Percentiles rank a stretch among this genome's conserved stretches.
phyloP scores from a whole-genome alignment of 805 yeast genomes.

The Isabelozyma rhagii region DNA sequence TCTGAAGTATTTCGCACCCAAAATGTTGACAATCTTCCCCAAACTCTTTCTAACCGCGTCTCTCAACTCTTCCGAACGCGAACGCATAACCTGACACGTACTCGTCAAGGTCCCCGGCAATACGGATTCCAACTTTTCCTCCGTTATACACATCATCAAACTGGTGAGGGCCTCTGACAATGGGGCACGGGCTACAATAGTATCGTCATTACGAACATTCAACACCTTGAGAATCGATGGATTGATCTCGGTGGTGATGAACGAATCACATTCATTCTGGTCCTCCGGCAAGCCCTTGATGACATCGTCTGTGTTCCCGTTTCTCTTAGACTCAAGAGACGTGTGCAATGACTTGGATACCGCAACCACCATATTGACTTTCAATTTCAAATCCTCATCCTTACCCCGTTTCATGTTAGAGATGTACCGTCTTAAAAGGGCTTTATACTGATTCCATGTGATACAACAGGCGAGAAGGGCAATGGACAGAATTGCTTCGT shows the following conservation, averaged over 20 bases:
- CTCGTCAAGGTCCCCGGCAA: slow-evolving; percentile 82
- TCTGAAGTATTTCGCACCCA: slow-evolving; percentile 72
- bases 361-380: slow-evolving; percentile 56
- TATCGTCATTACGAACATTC: slow-evolving; percentile 70
- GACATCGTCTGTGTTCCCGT: slow-evolving; percentile 10
- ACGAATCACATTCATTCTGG: slow-evolving; percentile 22
- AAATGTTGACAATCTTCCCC: slow-evolving; percentile 55
- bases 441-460: slow-evolving; percentile 78
- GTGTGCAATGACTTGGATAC: slow-evolving; percentile 48
- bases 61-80: slow-evolving; percentile 82
- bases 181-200: slow-evolving; percentile 70
- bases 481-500: slow-evolving; percentile 64
- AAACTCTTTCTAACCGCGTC: slow-evolving; percentile 79
- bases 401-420: slow-evolving; percentile 36
- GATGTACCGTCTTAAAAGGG: slow-evolving; percentile 68
- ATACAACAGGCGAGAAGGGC: slow-evolving; percentile 55
- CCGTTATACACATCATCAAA: slow-evolving; percentile 59
- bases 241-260: slow-evolving; percentile 54
- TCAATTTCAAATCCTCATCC: slow-evolving; percentile 48
- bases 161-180: slow-evolving; percentile 77
- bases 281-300: slow-evolving; percentile 25
- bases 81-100: slow-evolving; percentile 84
- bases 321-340: slow-evolving; percentile 21
- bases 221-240: slow-evolving; percentile 62
- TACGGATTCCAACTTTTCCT: slow-evolving; percentile 50